phyloP scores from a whole-genome alignment of 192 early-diverging fungal species.

The Backusella tarrabulga region DNA sequence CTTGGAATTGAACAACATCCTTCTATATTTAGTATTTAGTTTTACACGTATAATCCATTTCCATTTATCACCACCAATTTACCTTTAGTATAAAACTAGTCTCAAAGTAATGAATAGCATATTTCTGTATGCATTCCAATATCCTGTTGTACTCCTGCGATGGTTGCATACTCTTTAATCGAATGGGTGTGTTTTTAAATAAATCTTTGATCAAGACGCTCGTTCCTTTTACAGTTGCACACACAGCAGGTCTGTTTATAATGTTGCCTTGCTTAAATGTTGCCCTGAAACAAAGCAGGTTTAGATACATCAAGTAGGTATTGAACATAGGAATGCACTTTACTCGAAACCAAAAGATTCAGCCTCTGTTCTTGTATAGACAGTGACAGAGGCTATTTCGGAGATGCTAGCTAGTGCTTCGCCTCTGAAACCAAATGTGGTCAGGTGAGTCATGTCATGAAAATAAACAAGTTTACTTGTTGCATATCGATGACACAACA shows the following conservation, averaged over 20 bases:
- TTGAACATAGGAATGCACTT: not conserved
- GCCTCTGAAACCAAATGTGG: slow-evolving; percentile 89
- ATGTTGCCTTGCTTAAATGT: not conserved
- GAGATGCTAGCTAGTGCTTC: slow-evolving; percentile 66
- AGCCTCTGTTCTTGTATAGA: not conserved
- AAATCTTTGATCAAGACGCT: not conserved
- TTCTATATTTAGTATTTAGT: not conserved
- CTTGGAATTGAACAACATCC: not conserved
- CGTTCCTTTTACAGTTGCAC: slow-evolving; percentile 8
- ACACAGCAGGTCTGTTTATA: not conserved
- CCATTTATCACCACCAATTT: not conserved
- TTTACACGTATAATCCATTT: not conserved
- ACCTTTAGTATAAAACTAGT: not conserved
- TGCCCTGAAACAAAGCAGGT: not conserved
- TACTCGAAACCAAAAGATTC: not conserved
- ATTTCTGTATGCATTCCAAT: not conserved
- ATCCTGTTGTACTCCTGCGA: not conserved
- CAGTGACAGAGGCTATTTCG: not conserved
- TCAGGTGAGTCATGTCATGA: slow-evolving; percentile 66
- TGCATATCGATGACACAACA: slow-evolving; percentile 68
- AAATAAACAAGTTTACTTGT: slow-evolving; percentile 84
- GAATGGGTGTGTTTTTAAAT: not conserved
- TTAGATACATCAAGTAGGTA: no score
- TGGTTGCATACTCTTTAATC: not conserved
- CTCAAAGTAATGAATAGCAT: slow-evolving; percentile 3